phyloP scores from a whole-genome alignment of 2,329 filamentous ascomycete genomes.

The Cadophora malorum region DNA sequence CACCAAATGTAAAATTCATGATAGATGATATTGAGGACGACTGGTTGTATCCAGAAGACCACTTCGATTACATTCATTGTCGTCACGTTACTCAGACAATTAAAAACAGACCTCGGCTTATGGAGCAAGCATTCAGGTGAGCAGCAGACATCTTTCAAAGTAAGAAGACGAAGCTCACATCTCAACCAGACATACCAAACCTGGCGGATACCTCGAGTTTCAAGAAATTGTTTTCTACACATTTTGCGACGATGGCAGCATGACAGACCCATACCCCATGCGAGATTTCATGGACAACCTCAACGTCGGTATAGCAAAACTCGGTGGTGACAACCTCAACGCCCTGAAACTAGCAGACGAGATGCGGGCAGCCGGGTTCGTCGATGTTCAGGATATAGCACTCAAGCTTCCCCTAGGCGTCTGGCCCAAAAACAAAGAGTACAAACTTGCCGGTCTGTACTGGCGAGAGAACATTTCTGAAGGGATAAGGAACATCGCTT shows the following conservation, averaged over 20 bases:
- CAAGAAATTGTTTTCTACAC: slow-evolving; percentile 22
- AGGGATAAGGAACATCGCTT: slow-evolving; percentile 42
- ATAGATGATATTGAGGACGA: slow-evolving; percentile 57
- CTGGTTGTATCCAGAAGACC: slow-evolving; percentile 53
- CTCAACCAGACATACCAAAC: slow-evolving; percentile 26
- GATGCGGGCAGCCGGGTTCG: slow-evolving; percentile 58
- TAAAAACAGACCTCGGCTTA: slow-evolving; percentile 54
- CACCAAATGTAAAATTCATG: slow-evolving; percentile 57
- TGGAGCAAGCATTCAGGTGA: slow-evolving; percentile 23
- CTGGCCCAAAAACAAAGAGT: slow-evolving; percentile 57
- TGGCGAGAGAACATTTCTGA: slow-evolving; percentile 27
- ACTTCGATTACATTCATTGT: slow-evolving; percentile 58
- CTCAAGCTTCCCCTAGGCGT: slow-evolving; percentile 56
- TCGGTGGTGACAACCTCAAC: slow-evolving; percentile 24
- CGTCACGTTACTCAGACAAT: slow-evolving; percentile 60
- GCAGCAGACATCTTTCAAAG: not conserved
- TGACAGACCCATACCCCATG: slow-evolving; percentile 16
- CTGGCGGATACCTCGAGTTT: slow-evolving; percentile 32
- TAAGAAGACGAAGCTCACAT: not conserved
- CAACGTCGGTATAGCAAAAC: slow-evolving; percentile 19
- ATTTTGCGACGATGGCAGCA: slow-evolving; percentile 28
- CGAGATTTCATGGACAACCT: slow-evolving; percentile 17
- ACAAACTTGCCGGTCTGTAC: slow-evolving; percentile 55
- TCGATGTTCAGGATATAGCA: slow-evolving; percentile 54
- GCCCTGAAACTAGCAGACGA: slow-evolving; percentile 44